A percentile compares a stretch with the other conserved stretches of the same genome.
These are phyloP conservation scores for Solanum hybrid DNA, from an alignment of 305 asterid species.

Conservation along the genomic window DNA sequence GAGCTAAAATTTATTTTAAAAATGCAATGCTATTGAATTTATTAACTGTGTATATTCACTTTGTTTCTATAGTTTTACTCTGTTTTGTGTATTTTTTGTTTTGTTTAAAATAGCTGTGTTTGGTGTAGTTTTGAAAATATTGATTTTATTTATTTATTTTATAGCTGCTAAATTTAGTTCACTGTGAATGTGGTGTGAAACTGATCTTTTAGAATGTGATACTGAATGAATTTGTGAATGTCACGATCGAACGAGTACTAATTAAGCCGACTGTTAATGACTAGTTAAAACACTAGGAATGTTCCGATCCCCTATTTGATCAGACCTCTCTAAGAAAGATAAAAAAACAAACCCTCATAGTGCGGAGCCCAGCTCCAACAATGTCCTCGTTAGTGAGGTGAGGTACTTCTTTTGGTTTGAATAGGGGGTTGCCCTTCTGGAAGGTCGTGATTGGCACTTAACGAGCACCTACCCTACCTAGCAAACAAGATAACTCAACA, in stretches of 20 bases:
- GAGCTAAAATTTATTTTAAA: neutral
- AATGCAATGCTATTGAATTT: neutral
- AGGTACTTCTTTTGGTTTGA: neutral
- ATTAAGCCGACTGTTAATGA: neutral
- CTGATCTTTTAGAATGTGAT: neutral
- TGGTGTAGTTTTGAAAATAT: neutral
- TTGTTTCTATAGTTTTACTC: neutral
- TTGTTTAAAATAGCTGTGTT: neutral
- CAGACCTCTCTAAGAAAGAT: neutral
- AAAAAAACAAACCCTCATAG: neutral
- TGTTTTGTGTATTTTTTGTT: neutral
- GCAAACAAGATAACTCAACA: neutral
- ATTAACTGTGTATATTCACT: neutral
- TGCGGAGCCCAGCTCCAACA: neutral
- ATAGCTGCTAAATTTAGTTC: neutral
- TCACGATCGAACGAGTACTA: neutral
- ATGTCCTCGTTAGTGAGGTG: neutral
- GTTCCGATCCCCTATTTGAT: neutral
- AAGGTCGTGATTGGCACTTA: neutral
- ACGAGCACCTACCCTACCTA: neutral
- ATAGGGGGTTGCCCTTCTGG: neutral
- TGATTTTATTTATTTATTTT: neutral
- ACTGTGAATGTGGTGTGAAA: neutral
- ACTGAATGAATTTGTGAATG: neutral
- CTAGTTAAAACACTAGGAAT: neutral